Percentiles rank a stretch among this genome's conserved stretches.
Evolutionary conservation across 176 grass and related monocot species (phyloP).

Genomic region (Ananas comosus): DNA sequence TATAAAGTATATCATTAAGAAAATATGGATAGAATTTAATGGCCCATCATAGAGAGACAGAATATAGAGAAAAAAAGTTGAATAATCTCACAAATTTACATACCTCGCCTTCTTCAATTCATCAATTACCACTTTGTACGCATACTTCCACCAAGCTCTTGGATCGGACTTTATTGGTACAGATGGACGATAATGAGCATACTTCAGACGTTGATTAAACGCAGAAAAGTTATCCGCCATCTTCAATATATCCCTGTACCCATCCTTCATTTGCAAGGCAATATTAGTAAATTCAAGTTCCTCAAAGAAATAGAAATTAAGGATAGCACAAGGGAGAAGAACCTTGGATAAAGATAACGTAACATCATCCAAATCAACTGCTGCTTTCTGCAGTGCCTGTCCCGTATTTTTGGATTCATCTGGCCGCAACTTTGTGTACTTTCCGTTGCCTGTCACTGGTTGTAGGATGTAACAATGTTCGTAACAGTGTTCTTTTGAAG

Average conservation of each 20-base stretch:
- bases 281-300: slow-evolving; percentile 1
- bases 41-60: neutral
- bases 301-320: slow-evolving; percentile 9
- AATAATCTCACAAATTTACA: slow-evolving; percentile 4
- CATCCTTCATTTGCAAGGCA: slow-evolving; percentile 49
- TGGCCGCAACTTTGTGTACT: slow-evolving; percentile 74
- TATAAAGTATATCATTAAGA: slow-evolving; percentile 23
- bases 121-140: slow-evolving; percentile 64
- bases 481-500: slow-evolving; percentile 54
- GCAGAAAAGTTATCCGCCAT: slow-evolving; percentile 97
- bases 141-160: slow-evolving; percentile 86
- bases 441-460: slow-evolving; percentile 84
- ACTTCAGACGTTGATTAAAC: slow-evolving; percentile 83
- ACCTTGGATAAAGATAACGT: slow-evolving; percentile 92
- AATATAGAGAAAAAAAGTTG: slow-evolving; percentile 1
- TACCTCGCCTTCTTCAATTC: slow-evolving; percentile 92
- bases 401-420: slow-evolving; percentile 69
- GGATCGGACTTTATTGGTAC: slow-evolving; percentile 66
- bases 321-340: slow-evolving; percentile 8
- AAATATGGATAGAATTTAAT: slow-evolving; percentile 11
- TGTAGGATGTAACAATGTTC: slow-evolving; percentile 64
- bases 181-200: slow-evolving; percentile 85
- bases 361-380: slow-evolving; percentile 88
- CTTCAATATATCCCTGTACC: slow-evolving; percentile 90
- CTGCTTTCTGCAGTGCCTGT: slow-evolving; percentile 83